Percentiles rank a stretch among this genome's conserved stretches.
These are phyloP conservation scores for Olyra latifolia DNA, from an alignment of 176 grass and related monocot genomes.

Conservation along the genomic window DNA sequence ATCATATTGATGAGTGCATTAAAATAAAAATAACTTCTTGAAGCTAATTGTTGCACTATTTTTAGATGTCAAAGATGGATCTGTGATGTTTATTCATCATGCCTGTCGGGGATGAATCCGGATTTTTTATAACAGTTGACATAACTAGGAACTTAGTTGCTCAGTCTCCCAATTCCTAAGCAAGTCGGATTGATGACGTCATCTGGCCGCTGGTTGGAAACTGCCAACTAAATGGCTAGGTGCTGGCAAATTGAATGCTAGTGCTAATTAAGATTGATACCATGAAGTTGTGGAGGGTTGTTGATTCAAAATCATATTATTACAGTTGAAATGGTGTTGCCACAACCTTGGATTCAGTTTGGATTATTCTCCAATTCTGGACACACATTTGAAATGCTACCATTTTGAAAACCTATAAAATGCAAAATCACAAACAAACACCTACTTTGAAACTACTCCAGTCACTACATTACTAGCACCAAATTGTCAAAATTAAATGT, in stretches of 20 bases:
- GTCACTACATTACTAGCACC: neutral
- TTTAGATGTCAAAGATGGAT: conserved; percentile 18
- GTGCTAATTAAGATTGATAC: neutral
- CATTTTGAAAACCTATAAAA: neutral
- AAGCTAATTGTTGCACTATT: conserved; percentile 5
- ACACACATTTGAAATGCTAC: neutral
- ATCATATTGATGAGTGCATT: neutral
- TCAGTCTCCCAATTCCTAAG: neutral
- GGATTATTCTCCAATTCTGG: neutral
- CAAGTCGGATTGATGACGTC: neutral
- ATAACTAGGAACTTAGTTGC: neutral
- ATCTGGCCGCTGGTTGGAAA: neutral
- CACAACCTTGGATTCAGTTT: neutral
- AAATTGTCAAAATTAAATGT: neutral
- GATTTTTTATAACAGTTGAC: too few relatives aligned
- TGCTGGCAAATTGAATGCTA: neutral
- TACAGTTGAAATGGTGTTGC: neutral
- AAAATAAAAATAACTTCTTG: neutral
- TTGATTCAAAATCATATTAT: neutral
- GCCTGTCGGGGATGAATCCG: too few relatives aligned
- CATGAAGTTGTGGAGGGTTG: neutral
- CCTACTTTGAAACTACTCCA: neutral
- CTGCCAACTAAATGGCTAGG: neutral
- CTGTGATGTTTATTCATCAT: neutral
- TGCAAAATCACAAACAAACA: neutral